Percentiles rank a stretch among this genome's conserved stretches.
These are phyloP conservation scores for Scenedesmus sp. DNA, from an alignment of 163 green algal genomes.

Conservation along the genomic window DNA sequence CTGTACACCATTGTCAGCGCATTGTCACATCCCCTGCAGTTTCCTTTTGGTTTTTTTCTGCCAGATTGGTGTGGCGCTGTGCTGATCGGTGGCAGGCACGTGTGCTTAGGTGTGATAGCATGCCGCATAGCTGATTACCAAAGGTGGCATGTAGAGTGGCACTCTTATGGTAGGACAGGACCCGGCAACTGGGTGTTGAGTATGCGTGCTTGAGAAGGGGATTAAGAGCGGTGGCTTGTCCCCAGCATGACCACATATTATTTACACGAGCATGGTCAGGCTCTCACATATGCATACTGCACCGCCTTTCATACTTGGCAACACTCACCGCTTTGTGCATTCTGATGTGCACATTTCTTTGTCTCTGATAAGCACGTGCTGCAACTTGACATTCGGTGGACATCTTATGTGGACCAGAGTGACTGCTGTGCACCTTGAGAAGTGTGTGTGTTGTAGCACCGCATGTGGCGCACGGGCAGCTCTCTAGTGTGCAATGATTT, in stretches of 20 bases:
- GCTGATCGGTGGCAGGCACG: not conserved
- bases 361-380: conserved; percentile 10
- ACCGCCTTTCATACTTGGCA: not conserved
- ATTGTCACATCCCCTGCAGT: not conserved
- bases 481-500: not conserved
- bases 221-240: not conserved
- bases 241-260: not conserved
- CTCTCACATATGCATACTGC: not conserved
- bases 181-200: not conserved
- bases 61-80: not conserved
- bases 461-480: not conserved
- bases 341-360: conserved; percentile 15
- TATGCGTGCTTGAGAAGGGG: not conserved
- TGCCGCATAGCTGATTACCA: not conserved
- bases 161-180: not conserved
- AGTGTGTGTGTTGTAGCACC: not conserved
- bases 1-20: not conserved
- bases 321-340: conserved; percentile 13
- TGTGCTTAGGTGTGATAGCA: not conserved
- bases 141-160: not conserved
- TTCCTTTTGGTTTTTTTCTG: not conserved
- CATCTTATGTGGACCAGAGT: conserved; percentile 7
- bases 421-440: not conserved
- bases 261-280: not conserved
- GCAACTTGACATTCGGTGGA: not conserved